Evolutionary conservation across 73 alveolate species (phyloP).

Genomic region (Uronychia binucleata): DNA sequence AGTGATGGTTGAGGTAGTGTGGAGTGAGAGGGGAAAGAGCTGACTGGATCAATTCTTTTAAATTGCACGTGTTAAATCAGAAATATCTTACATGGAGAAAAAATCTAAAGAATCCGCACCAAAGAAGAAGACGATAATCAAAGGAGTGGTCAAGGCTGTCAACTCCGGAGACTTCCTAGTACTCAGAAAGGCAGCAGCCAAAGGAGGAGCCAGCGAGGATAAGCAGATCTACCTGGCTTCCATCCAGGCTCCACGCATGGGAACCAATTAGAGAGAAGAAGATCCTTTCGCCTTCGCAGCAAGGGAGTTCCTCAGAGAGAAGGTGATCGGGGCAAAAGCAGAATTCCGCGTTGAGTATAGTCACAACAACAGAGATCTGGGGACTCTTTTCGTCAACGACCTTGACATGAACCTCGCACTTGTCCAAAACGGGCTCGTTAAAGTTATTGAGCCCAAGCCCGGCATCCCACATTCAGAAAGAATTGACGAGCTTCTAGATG

Average conservation of each 20-base stretch:
- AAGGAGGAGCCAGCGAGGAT: constrained; percentile 21
- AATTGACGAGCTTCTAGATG: constrained; percentile 36
- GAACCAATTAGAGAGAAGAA: constrained; percentile 71
- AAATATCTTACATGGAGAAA: neutral
- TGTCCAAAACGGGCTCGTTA: constrained; percentile 57
- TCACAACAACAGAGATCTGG: constrained; percentile 49
- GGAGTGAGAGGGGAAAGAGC: too few species aligned
- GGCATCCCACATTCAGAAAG: constrained; percentile 21
- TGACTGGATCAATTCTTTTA: neutral
- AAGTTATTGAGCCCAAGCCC: constrained; percentile 57
- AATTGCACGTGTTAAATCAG: neutral
- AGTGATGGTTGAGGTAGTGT: constrained; percentile 2
- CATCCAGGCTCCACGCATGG: constrained; percentile 87
- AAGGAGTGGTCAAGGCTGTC: constrained; percentile 43
- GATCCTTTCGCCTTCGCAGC: constrained; percentile 96
- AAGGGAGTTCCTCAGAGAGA: constrained; percentile 82
- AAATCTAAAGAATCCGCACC: neutral
- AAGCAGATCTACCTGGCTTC: constrained; percentile 69
- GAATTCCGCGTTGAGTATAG: constrained; percentile 67
- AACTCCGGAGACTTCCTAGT: constrained; percentile 55
- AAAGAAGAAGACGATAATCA: neutral
- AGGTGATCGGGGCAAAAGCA: constrained; percentile 80
- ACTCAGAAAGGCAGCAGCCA: constrained; percentile 11
- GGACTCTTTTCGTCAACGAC: constrained; percentile 51
- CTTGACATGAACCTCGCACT: constrained; percentile 47